Conservation (phyloP, 73 alveolate genomes). For the Paramecium biaurelia region DNA sequence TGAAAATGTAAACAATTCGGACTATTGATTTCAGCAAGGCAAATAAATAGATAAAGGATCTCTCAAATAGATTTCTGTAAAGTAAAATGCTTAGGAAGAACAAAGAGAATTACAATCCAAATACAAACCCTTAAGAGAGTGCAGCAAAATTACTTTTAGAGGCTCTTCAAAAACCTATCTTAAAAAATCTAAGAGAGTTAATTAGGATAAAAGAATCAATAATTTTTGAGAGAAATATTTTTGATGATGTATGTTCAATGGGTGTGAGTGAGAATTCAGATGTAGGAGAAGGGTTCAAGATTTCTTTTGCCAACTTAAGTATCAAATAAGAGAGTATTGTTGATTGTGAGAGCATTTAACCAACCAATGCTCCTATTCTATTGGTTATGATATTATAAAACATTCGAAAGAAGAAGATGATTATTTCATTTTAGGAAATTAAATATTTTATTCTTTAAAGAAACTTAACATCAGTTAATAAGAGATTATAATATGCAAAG, state of each 20-base stretch:
- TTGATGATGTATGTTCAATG: background rate
- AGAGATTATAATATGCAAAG: background rate
- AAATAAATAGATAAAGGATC: background rate
- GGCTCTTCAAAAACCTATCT: background rate
- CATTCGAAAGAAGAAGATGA: background rate
- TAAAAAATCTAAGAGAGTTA: background rate
- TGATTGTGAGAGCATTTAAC: background rate
- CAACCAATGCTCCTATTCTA: background rate
- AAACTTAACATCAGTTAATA: background rate
- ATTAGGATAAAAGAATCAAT: background rate
- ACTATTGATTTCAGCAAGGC: constrained; percentile 23
- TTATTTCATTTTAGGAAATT: background rate
- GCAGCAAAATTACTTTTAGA: background rate
- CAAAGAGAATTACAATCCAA: constrained; percentile 15
- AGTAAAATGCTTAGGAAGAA: constrained; percentile 11
- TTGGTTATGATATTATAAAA: background rate
- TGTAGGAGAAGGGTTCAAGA: constrained; percentile 1
- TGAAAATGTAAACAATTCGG: background rate
- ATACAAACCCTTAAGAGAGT: background rate
- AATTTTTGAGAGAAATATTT: background rate
- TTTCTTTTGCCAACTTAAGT: background rate
- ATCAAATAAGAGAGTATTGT: background rate
- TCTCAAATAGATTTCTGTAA: background rate
- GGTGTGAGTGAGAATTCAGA: background rate
- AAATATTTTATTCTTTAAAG: background rate